Conservation (phyloP, 192 early-diverging fungal genomes). For the Linnemannia zychae region DNA sequence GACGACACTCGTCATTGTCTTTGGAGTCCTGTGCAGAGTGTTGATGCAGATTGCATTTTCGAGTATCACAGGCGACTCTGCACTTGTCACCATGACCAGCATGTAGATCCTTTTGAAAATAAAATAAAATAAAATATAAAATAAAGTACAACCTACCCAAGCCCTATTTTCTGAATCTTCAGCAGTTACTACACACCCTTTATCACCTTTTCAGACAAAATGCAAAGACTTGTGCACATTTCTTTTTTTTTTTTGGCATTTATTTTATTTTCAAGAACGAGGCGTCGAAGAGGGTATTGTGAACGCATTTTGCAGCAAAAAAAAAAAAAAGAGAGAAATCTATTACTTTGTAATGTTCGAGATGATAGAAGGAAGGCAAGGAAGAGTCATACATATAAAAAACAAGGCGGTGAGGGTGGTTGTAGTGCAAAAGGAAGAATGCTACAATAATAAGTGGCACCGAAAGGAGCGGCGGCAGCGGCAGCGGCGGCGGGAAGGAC, state of each 20-base stretch:
- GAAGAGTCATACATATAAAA: not conserved
- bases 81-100: conserved; percentile 37
- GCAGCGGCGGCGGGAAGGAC: no score
- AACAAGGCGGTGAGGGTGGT: not conserved
- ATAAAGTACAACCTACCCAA: not conserved
- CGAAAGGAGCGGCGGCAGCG: no score
- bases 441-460: conserved; percentile 4
- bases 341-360: not conserved
- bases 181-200: no score
- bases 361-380: not conserved
- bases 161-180: not conserved
- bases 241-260: not conserved
- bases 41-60: conserved; percentile 64
- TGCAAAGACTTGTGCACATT: no score
- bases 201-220: no score
- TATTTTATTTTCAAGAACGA: not conserved
- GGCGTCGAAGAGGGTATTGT: not conserved
- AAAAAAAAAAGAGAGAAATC: not conserved
- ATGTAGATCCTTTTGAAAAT: conserved; percentile 16
- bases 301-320: not conserved
- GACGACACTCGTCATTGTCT: conserved; percentile 60
- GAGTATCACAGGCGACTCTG: conserved; percentile 51
- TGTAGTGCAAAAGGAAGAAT: not conserved
- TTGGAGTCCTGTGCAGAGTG: conserved; percentile 60
- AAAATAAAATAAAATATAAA: not conserved